Percentiles rank a stretch among this genome's conserved stretches.
These are phyloP conservation scores for Pichia sp. DNA, from an alignment of 1,139 yeast genomes.

Conservation along the genomic window DNA sequence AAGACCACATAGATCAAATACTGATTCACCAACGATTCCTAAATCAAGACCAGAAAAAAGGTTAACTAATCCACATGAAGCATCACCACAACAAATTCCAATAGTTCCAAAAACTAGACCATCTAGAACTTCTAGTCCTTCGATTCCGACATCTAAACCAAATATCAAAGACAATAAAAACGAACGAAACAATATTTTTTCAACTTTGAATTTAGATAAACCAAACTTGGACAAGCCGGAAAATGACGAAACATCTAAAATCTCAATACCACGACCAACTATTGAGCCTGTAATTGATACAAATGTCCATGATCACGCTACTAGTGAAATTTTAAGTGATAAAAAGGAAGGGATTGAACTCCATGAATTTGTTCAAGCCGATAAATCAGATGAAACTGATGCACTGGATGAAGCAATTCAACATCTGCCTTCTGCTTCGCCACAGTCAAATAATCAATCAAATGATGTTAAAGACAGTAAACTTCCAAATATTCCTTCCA, in stretches of 20 bases:
- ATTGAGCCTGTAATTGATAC: background rate
- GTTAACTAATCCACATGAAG: background rate
- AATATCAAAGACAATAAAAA: too few relatives aligned
- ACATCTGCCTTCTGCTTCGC: background rate
- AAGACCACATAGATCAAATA: conserved; percentile 3
- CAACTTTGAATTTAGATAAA: background rate
- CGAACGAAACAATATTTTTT: background rate
- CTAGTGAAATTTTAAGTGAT: background rate
- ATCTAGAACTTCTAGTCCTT: background rate
- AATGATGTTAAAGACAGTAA: background rate
- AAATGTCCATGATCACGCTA: background rate
- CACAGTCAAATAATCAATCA: background rate
- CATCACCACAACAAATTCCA: background rate
- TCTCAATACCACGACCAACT: background rate
- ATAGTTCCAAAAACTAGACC: background rate
- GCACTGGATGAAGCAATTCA: too few relatives aligned
- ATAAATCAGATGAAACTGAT: background rate
- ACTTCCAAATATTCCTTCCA: background rate
- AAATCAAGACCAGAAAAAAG: background rate
- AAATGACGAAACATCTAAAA: background rate
- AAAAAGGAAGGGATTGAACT: background rate
- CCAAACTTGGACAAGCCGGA: background rate
- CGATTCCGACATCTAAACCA: conserved; percentile 13
- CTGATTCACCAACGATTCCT: background rate
- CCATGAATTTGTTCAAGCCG: background rate